Evolutionary conservation across 2,329 filamentous ascomycete genomes (phyloP), one percentile per base, ranked within the genome.

Genomic region (Graphium sp.): DNA sequence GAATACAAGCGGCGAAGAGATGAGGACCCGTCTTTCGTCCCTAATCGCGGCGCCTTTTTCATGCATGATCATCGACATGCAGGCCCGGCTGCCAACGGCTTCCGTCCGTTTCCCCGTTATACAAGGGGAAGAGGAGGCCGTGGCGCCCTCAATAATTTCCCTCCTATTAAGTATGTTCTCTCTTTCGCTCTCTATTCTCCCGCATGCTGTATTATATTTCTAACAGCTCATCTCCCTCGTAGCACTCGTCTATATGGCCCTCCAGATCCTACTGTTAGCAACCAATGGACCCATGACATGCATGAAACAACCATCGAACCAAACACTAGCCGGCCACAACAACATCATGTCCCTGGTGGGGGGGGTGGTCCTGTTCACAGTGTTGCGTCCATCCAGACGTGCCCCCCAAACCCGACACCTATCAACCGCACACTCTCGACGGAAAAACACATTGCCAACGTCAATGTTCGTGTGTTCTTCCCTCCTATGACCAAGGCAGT

Each of bases 21-120:
- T 46, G 74, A 82, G 41, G 83, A 93, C 49, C 87, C 87, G 20
- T 74, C 85, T 8, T 93, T 93, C 53, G 87, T 94, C 31, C 87
- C 89, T 30, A 94, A 91, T 45, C 66, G 87, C 39, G 89, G 89
- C 34, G 77, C 81, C 36, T 95, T 95, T 60, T 95, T 94, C 58
- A 84, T 95, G 71, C 87, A 95, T 51, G 89, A 95, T 48, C 82
- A 89, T 44, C 71, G 83, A 36, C 75, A 82, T 41, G 70, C 78
- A 32, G 77, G 77, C n/a, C 68, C 75, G 24, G 71, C 74, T 38
- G 67, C 74, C 30, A 87, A 85, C 51, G 78, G 78, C 30, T 83
- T 87, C 51, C 65, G 79, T 32, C 69, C 74, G 9, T 78, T 75
- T 48, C 14, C 30, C 7, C 67, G 67, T 18, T 65, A 75, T 50